These are phyloP conservation scores for Neoarthrinium moseri DNA, from an alignment of 2,329 filamentous ascomycete genomes.

Conservation along the genomic window DNA sequence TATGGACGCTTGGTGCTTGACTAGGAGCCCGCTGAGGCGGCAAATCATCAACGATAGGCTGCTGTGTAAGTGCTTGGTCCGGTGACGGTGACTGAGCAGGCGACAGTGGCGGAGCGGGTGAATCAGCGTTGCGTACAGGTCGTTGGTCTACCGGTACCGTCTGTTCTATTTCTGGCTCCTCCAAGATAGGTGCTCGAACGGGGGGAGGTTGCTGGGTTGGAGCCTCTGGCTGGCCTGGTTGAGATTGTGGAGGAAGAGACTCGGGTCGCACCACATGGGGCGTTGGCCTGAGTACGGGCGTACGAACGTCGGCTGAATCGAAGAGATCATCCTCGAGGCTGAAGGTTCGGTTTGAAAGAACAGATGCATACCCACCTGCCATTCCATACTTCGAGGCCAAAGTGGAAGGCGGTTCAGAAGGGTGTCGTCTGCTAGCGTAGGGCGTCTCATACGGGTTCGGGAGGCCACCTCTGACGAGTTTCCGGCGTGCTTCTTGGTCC, in stretches of 20 bases:
- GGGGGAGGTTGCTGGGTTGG: not conserved
- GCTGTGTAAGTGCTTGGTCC: too few relatives aligned
- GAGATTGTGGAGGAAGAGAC: not conserved
- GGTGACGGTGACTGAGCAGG: too few relatives aligned
- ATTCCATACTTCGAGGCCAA: constrained; percentile 23
- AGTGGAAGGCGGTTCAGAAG: constrained; percentile 17
- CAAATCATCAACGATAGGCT: too few relatives aligned
- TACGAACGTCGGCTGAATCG: constrained; percentile 28
- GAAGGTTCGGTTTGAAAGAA: constrained; percentile 29
- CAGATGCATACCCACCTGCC: constrained; percentile 21
- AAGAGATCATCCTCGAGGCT: constrained; percentile 34
- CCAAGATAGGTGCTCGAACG: too few relatives aligned
- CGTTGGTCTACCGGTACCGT: not conserved
- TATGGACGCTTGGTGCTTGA: too few relatives aligned
- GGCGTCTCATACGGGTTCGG: not conserved
- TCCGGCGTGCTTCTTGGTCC: not conserved
- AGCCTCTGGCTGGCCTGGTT: not conserved
- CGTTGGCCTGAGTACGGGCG: constrained; percentile 12
- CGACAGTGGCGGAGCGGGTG: too few relatives aligned
- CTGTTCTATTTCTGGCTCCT: not conserved
- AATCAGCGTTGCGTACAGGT: too few relatives aligned
- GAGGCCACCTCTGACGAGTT: not conserved
- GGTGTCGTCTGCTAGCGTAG: constrained; percentile 13
- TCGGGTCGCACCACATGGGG: not conserved
- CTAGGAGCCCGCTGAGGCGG: too few relatives aligned